These are phyloP conservation scores for Phaseolus lunatus DNA, from an alignment of 306 rosid species.

Conservation along the genomic window DNA sequence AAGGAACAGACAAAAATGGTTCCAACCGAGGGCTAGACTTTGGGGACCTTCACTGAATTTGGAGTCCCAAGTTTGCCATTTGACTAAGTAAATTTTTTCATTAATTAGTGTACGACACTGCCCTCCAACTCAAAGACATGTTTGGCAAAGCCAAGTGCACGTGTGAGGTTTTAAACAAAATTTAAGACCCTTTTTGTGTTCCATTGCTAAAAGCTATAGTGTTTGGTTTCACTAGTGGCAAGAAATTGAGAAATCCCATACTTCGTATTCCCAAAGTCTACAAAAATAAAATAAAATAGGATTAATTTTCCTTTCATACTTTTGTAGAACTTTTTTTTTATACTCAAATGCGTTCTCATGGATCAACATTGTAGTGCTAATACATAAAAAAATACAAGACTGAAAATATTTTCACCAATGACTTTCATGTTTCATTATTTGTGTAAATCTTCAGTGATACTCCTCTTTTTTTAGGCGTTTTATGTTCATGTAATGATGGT, in stretches of 20 bases:
- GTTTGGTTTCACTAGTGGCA: constrained; percentile 55
- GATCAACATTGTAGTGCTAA: too few relatives aligned
- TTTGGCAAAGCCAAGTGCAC: constrained; percentile 48
- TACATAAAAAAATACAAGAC: too few relatives aligned
- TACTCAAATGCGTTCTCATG: background rate
- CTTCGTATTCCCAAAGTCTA: constrained; percentile 55
- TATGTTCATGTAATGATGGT: background rate
- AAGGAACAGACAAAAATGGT: constrained; percentile 77
- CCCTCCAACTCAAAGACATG: constrained; percentile 55
- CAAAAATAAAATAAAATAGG: constrained; percentile 40
- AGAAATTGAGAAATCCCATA: constrained; percentile 64
- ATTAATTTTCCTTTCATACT: constrained; percentile 39
- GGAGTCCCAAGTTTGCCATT: constrained; percentile 71
- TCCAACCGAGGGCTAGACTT: constrained; percentile 81
- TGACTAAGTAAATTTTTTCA: constrained; percentile 55
- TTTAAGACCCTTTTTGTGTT: constrained; percentile 30
- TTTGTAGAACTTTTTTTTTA: too few relatives aligned
- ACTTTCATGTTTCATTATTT: background rate
- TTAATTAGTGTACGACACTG: constrained; percentile 59
- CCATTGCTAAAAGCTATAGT: constrained; percentile 44
- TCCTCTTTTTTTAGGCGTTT: background rate
- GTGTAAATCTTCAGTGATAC: background rate
- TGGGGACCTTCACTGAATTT: constrained; percentile 79
- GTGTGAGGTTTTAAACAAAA: background rate
- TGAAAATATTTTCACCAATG: background rate